Evolutionary conservation across 2,329 filamentous ascomycete species (phyloP).

Genomic region (Aureobasidium sp.): DNA sequence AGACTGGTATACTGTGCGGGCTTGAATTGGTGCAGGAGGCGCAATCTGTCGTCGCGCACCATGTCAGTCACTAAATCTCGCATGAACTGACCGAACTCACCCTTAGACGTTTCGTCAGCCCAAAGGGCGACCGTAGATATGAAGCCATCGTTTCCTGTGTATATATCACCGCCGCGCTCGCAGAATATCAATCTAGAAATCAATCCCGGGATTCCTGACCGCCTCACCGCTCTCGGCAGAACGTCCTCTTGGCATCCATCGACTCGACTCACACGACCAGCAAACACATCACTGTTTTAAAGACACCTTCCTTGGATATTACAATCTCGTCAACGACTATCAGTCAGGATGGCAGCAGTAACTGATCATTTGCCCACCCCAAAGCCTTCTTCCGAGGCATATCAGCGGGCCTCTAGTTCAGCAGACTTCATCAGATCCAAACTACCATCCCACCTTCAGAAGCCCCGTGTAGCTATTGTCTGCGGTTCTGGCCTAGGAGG

Average conservation of each 20-base stretch:
- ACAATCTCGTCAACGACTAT: background rate
- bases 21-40: conserved; percentile 16
- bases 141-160: conserved; percentile 34
- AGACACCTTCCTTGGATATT: background rate
- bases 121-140: conserved; percentile 38
- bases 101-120: conserved; percentile 37
- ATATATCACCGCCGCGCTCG: background rate
- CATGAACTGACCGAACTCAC: conserved; percentile 24
- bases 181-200: conserved; percentile 10
- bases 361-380: background rate
- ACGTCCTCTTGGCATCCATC: background rate
- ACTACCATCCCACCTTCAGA: conserved; percentile 41
- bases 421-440: conserved; percentile 42
- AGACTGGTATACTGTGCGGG: conserved; percentile 18
- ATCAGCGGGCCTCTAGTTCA: conserved; percentile 43
- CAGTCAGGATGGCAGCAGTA: conserved; percentile 16
- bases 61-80: background rate
- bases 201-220: conserved; percentile 2
- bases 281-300: background rate
- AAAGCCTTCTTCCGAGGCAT: conserved; percentile 24
- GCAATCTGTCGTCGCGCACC: conserved; percentile 16
- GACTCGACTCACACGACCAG: conserved; percentile 6
- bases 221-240: background rate
- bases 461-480: conserved; percentile 54
- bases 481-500: conserved; percentile 60